Evolutionary conservation across 1,284 basidiomycete species (phyloP).

Genomic region (Microbotryomycetes sp.): DNA sequence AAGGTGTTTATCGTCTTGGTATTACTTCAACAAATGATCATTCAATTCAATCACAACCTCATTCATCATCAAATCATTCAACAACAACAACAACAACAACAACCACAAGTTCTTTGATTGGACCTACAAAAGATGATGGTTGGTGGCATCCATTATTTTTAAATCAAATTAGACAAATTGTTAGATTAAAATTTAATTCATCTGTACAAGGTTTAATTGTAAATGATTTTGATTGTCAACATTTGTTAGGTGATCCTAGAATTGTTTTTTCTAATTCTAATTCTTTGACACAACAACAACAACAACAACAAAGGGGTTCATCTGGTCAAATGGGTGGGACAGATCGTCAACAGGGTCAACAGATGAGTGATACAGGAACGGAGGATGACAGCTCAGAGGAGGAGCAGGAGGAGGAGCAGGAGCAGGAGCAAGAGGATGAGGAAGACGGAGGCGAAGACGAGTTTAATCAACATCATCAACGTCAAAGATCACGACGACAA

Average conservation of each 20-base stretch:
- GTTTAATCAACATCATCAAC: too few relatives aligned
- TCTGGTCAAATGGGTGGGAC: background rate
- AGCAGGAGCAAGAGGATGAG: conserved; percentile 5
- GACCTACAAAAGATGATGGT: conserved; percentile 50
- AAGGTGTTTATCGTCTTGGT: conserved; percentile 30
- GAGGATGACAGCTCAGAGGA: background rate
- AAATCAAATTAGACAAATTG: conserved; percentile 71
- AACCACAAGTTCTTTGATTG: conserved; percentile 2
- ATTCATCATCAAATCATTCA: background rate
- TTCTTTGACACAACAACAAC: background rate
- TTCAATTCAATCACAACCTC: background rate
- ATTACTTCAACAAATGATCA: background rate
- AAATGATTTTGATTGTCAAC: conserved; percentile 63
- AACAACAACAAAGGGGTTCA: background rate
- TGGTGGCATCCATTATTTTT: conserved; percentile 72
- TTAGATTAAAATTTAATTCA: conserved; percentile 75
- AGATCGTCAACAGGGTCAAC: background rate
- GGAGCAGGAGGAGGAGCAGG: background rate
- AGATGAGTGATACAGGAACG: background rate
- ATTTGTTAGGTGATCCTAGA: conserved; percentile 47
- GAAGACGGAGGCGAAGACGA: conserved; percentile 7
- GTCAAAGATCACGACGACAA: background rate
- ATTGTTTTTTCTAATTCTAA: background rate
- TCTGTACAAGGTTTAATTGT: conserved; percentile 42
- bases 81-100: too few relatives aligned